Evolutionary conservation across 192 early-diverging fungal species (phyloP).

Genomic region (Backusella mclennaniae): DNA sequence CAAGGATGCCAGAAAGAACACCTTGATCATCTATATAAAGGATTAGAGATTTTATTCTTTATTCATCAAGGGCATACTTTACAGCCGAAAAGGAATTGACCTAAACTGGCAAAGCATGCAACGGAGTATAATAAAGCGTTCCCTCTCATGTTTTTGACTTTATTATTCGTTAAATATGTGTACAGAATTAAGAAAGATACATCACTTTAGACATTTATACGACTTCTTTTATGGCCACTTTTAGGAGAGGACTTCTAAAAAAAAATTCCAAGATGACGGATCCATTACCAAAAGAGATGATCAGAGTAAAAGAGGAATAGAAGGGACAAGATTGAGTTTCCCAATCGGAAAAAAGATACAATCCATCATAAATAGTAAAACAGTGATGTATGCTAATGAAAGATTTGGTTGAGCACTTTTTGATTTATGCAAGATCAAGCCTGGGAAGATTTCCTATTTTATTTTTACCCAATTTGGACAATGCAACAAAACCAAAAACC

Average conservation of each 20-base stretch:
- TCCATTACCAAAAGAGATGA: not conserved
- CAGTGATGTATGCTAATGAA: not conserved
- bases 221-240: not conserved
- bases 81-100: conserved; percentile 52
- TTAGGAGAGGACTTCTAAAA: not conserved
- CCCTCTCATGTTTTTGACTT: not conserved
- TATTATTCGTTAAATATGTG: not conserved
- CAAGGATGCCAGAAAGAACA: conserved; percentile 42
- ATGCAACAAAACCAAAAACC: not conserved
- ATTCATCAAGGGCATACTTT: not conserved
- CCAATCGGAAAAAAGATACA: not conserved
- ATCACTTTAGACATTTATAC: not conserved
- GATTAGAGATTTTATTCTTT: not conserved
- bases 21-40: conserved; percentile 40
- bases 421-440: not conserved
- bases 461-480: not conserved
- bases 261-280: not conserved
- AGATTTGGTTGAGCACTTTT: not conserved
- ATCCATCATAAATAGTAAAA: not conserved
- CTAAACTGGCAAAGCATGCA: conserved; percentile 35
- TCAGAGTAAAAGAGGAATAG: not conserved
- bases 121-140: conserved; percentile 17
- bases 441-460: not conserved
- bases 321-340: not conserved
- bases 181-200: not conserved